Evolutionary conservation across 164 flowering plant species (phyloP), one percentile per base, ranked within the genome.

Genomic region (Litsea cubeba): DNA sequence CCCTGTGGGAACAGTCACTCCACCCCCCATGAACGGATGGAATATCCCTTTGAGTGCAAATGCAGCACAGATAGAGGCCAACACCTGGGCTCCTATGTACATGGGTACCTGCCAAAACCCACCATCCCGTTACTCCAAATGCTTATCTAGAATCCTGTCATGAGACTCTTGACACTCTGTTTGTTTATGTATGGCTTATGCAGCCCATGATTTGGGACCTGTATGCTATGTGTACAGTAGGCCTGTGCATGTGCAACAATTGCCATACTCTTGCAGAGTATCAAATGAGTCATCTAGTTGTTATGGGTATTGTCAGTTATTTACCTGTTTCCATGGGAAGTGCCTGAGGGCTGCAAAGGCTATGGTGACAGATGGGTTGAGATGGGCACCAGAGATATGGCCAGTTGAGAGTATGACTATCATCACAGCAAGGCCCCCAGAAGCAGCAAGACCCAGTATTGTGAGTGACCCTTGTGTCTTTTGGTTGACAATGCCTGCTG

Each of bases 371-470:
- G 91, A 63, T 7, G 98, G 98, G 76, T 93, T 93, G 78, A 93
- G 87, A 78, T 93, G 98, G 57, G 95, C 94, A 14, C 98, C 98
- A 5, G 96, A 93, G 74, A 93, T 91, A 80, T 93, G 98, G 6
- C 94, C 98, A 1, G 90, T 89, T 0, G 98, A 80, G 7, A 89
- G 78, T 8, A 94, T 90, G 40, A 90, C 84, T 2, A 92, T 79
- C 98, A 92, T 94, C 18, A 89, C 97, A 0, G 94, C 95, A 1
- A 92, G 90, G 5, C 97, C 98, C 0, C 85, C 54, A 24, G 90
- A 85, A 60, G 84, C 85, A 0, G 95, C 97, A 0, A 79, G 76
- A 30, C 98, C 97, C 0, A 90, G 63, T 0, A 89, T 88, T 3
- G 91, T 88, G 65, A 84, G 90, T 0, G 89, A 69, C 20, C 94